Percentiles rank a stretch among this genome's conserved stretches.
Evolutionary conservation across 2,329 filamentous ascomycete genomes (phyloP).

Genomic region (Corynespora cassiicola): DNA sequence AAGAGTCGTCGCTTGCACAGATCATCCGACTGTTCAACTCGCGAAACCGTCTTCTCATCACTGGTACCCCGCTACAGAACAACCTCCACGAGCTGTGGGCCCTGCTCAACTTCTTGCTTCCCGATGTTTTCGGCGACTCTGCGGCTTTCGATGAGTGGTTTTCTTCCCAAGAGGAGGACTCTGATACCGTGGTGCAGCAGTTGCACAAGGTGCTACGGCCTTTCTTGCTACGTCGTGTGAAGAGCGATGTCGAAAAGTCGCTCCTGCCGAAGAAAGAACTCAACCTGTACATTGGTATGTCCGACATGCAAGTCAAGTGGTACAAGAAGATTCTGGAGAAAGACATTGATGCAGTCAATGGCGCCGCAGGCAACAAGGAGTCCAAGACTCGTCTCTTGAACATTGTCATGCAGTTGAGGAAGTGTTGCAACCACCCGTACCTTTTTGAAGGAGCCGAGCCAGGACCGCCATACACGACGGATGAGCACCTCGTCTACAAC

Average conservation of each 20-base stretch:
- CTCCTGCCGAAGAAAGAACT: constrained; percentile 96
- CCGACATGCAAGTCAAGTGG: constrained; percentile 99
- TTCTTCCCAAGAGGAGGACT: constrained; percentile 85
- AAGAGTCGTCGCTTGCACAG: constrained; percentile 94
- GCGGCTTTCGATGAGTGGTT: constrained; percentile 99
- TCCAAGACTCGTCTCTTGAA: constrained; percentile 97
- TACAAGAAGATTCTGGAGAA: constrained; percentile 99
- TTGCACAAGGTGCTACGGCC: constrained; percentile 91
- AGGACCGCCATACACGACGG: constrained; percentile 95
- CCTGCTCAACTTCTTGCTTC: constrained; percentile 94
- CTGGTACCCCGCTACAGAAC: constrained; percentile 95
- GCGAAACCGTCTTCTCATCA: constrained; percentile 92
- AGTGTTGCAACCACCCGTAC: constrained; percentile 98
- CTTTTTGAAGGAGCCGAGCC: constrained; percentile 97
- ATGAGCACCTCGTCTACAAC: constrained; percentile 93
- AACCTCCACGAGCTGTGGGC: constrained; percentile 98
- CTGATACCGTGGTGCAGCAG: constrained; percentile 95
- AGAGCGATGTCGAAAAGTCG: constrained; percentile 98
- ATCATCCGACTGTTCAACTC: constrained; percentile 97
- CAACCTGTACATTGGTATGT: constrained; percentile 97
- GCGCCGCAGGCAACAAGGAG: constrained; percentile 93
- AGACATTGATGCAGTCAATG: constrained; percentile 98
- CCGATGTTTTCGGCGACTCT: constrained; percentile 95
- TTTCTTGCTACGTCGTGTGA: constrained; percentile 93
- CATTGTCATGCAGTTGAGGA: constrained; percentile 98